Base-by-base conservation (phyloP, 192 early-diverging fungal genomes). In the Glomus cerebriforme region DNA sequence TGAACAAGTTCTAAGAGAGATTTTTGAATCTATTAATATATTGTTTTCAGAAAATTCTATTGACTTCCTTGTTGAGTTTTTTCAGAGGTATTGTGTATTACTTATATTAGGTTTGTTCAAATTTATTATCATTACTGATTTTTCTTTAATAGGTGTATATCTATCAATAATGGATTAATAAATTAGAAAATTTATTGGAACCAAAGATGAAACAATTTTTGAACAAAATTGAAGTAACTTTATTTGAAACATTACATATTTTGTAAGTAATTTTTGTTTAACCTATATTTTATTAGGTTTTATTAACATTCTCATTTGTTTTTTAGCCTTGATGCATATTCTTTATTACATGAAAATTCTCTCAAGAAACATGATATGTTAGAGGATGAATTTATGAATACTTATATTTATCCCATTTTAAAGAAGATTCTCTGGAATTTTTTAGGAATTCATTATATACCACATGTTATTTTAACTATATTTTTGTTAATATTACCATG, bases 371-470 rank as follows among this genome's bases (percentile, higher is more conserved):
- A 39, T 1, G 29, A 77, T 15, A 64, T 77, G 63, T 4, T 32
- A 15, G 75, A 77, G 47, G 75, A 77, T 7, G 75, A 77, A 37
- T 77, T 47, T n/a, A 77, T 77, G 75, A 77, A 59, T 27, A 66
- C 37, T 47, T 77, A 66, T 12, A 77, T 77, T 13, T 37, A 66
- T 66, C 63, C 63, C 17, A 32, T 77, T 32, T n/a, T 77, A 66
- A 77, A 66, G 26, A 77, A 77, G 39, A 62, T 62, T 24, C 29
- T 77, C 1, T 10, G 0, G 0, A 43, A 63, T n/a, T 77, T 77
- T 77, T 39, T 62, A 10, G 24, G 45, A 31, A 64, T 66, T 64
- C 35, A 39, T 29, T 77, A 77, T 77, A 27, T 47, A n/a, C 43
- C 37, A 37, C 65, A 77, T 66, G 75, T 77, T 47, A 45, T 29